A percentile compares a stretch with the other conserved stretches of the same genome.
Conservation (phyloP, 2,329 filamentous ascomycete species). For the Verticillium isaacii region DNA sequence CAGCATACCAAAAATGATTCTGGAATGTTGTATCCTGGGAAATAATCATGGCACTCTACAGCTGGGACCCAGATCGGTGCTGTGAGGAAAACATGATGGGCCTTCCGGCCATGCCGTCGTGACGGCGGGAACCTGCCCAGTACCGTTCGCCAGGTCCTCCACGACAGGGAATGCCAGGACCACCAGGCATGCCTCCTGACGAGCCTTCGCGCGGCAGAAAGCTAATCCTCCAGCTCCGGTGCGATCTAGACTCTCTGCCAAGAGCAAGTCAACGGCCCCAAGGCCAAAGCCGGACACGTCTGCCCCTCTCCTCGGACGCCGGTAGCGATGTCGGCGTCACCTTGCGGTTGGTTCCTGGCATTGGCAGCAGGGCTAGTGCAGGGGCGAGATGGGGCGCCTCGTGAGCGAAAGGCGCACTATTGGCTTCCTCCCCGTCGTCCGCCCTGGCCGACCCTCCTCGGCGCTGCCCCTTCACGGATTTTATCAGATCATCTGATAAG, state of each 20-base stretch:
- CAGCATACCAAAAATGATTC: too few relatives aligned
- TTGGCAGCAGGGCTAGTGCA: not conserved
- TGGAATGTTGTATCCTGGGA: too few relatives aligned
- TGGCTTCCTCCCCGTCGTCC: not conserved
- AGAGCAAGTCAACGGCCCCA: not conserved
- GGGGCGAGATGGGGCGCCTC: not conserved
- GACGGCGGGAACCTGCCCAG: too few relatives aligned
- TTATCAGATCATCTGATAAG: not conserved
- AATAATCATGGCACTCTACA: too few relatives aligned
- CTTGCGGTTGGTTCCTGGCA: not conserved
- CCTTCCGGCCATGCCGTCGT: too few relatives aligned
- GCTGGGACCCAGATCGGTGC: too few relatives aligned
- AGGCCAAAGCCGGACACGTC: not conserved
- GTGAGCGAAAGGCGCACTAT: not conserved
- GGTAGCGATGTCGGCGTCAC: not conserved
- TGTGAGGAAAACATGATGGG: too few relatives aligned
- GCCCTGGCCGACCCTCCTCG: not conserved
- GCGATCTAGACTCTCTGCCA: not conserved
- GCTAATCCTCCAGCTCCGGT: not conserved
- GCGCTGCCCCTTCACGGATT: not conserved
- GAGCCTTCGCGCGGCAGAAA: not conserved
- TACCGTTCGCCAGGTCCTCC: not conserved
- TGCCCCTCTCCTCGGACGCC: not conserved
- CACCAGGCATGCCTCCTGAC: not conserved
- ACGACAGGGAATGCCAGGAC: not conserved